These are phyloP conservation scores for Dicorynia guianensis DNA, from an alignment of 306 rosid genomes.

Conservation along the genomic window DNA sequence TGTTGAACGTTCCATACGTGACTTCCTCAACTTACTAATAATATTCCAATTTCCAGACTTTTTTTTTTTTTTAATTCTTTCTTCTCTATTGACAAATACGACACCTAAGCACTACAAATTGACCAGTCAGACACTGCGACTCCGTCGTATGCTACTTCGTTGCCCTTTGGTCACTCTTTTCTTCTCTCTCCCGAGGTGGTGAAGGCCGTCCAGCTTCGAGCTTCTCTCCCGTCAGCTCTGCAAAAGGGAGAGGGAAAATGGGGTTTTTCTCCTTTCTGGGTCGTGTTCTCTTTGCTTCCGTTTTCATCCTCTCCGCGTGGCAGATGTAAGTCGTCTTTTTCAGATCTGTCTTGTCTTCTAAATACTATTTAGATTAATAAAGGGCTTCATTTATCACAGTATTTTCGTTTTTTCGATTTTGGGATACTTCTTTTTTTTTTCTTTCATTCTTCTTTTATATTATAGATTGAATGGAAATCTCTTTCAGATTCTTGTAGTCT, in stretches of 20 bases:
- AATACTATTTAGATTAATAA: neutral
- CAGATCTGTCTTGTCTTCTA: conserved; percentile 41
- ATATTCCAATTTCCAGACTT: neutral
- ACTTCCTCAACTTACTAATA: neutral
- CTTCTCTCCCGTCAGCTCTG: conserved; percentile 23
- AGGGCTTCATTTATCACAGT: too few relatives aligned
- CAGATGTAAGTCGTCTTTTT: conserved; percentile 62
- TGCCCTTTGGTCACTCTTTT: neutral
- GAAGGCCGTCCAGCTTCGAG: neutral
- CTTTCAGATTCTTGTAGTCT: too few relatives aligned
- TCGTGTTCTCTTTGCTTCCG: conserved; percentile 85
- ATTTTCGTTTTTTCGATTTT: too few relatives aligned
- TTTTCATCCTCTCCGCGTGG: conserved; percentile 95
- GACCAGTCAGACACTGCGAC: neutral
- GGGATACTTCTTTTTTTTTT: too few relatives aligned
- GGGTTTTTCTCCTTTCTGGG: conserved; percentile 87
- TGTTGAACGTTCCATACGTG: neutral
- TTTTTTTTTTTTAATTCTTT: too few relatives aligned
- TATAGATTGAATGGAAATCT: too few relatives aligned
- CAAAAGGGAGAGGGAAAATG: conserved; percentile 54
- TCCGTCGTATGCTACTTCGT: neutral
- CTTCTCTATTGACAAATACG: neutral
- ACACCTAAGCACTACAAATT: neutral
- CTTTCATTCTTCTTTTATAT: too few relatives aligned
- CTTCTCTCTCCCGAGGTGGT: conserved; percentile 19